Conservation (phyloP, 1,284 basidiomycete species). For the Sanghuangporus sanghuang region DNA sequence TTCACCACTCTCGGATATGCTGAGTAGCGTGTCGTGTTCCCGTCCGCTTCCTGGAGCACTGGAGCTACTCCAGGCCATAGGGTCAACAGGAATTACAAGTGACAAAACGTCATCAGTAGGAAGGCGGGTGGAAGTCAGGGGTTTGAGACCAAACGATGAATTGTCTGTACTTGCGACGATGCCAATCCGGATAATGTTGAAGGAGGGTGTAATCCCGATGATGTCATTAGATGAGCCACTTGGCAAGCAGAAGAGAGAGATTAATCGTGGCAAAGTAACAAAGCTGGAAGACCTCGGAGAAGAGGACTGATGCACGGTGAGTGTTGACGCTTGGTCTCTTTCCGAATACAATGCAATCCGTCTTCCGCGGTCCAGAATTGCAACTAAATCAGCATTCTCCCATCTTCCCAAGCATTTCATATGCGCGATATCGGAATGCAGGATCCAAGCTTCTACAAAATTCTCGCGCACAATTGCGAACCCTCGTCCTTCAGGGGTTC, state of each 20-base stretch:
- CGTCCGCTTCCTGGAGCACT: slow-evolving; percentile 24
- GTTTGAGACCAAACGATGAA: slow-evolving; percentile 27
- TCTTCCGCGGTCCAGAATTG: slow-evolving; percentile 58
- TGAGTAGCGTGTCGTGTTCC: slow-evolving; percentile 72
- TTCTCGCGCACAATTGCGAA: slow-evolving; percentile 56
- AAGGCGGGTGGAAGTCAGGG: slow-evolving; percentile 42
- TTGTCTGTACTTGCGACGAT: slow-evolving; percentile 21
- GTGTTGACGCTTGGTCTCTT: neutral
- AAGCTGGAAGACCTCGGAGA: slow-evolving; percentile 18
- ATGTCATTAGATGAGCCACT: slow-evolving; percentile 44
- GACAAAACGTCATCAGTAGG: slow-evolving; percentile 45
- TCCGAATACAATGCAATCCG: slow-evolving; percentile 12
- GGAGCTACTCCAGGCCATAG: slow-evolving; percentile 78
- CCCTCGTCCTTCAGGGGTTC: slow-evolving; percentile 72
- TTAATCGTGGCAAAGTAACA: slow-evolving; percentile 46
- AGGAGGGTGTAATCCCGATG: slow-evolving; percentile 53
- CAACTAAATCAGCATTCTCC: slow-evolving; percentile 53
- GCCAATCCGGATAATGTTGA: slow-evolving; percentile 39
- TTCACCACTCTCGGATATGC: slow-evolving; percentile 67
- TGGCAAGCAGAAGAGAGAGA: slow-evolving; percentile 59
- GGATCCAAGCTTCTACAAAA: slow-evolving; percentile 61
- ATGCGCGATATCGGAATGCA: slow-evolving; percentile 39
- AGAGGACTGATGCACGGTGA: slow-evolving; percentile 6
- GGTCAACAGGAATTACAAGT: slow-evolving; percentile 77
- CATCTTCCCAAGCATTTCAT: slow-evolving; percentile 42